Evolutionary conservation across 2,329 filamentous ascomycete species (phyloP).

Genomic region (Ceratocystis variospora): DNA sequence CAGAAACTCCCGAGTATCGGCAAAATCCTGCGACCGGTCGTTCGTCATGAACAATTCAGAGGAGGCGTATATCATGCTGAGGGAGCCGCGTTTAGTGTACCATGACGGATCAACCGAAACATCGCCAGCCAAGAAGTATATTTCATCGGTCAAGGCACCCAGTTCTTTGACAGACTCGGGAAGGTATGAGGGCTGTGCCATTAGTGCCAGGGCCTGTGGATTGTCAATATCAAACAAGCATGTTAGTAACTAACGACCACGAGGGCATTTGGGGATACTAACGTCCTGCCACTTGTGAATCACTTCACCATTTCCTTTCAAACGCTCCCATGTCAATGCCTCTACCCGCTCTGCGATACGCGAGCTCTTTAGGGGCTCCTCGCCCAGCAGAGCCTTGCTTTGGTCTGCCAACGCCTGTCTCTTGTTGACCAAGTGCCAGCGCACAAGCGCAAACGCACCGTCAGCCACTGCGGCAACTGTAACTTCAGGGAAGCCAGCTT

Average conservation of each 20-base stretch:
- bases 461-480: slow-evolving; percentile 69
- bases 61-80: slow-evolving; percentile 50
- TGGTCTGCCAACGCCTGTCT: slow-evolving; percentile 43
- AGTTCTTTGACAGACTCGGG: slow-evolving; percentile 66
- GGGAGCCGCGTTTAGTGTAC: slow-evolving; percentile 55
- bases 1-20: slow-evolving; percentile 68
- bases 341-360: slow-evolving; percentile 53
- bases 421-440: slow-evolving; percentile 58
- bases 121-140: slow-evolving; percentile 78
- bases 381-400: slow-evolving; percentile 30
- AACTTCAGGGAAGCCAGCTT: slow-evolving; percentile 75
- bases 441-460: slow-evolving; percentile 68
- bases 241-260: neutral
- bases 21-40: slow-evolving; percentile 59
- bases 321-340: slow-evolving; percentile 57
- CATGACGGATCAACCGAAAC: slow-evolving; percentile 68
- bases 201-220: slow-evolving; percentile 65
- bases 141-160: slow-evolving; percentile 73
- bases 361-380: slow-evolving; percentile 26
- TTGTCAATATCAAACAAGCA: neutral
- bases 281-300: slow-evolving; percentile 80
- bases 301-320: slow-evolving; percentile 60
- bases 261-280: slow-evolving; percentile 24
- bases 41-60: slow-evolving; percentile 91
- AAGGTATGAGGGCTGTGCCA: slow-evolving; percentile 72